Conservation (phyloP, 495 filamentous ascomycete genomes). For the Chaetomium cochliodes region DNA sequence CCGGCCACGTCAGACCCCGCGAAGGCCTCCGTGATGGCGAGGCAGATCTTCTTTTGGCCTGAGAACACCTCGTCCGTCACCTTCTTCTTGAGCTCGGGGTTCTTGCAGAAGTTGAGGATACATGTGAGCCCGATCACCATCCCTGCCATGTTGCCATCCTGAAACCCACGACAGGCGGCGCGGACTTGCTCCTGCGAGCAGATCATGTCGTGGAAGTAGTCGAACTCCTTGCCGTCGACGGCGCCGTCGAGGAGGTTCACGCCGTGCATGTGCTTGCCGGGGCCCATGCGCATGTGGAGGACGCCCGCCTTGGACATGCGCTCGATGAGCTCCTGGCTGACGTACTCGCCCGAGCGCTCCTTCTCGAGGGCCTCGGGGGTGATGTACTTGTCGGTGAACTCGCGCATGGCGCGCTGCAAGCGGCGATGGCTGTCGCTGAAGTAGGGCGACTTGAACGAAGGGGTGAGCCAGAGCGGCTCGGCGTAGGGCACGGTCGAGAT, state of each 20-base stretch:
- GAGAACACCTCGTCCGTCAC: constrained; percentile 70
- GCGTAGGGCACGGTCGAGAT: constrained; percentile 76
- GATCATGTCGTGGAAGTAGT: constrained; percentile 84
- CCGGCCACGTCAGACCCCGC: constrained; percentile 85
- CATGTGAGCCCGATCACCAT: constrained; percentile 84
- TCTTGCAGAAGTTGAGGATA: constrained; percentile 73
- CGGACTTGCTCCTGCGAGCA: constrained; percentile 70
- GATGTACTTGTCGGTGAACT: constrained; percentile 70
- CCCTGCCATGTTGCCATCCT: constrained; percentile 64
- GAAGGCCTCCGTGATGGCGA: constrained; percentile 88
- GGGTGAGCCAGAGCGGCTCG: constrained; percentile 77
- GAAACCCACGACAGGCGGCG: constrained; percentile 65
- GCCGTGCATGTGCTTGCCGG: constrained; percentile 78
- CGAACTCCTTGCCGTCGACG: constrained; percentile 75
- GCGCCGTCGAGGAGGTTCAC: constrained; percentile 65
- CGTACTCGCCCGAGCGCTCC: constrained; percentile 71
- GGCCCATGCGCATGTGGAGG: constrained; percentile 78
- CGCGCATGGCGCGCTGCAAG: constrained; percentile 68
- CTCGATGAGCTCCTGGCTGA: constrained; percentile 75
- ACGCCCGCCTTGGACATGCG: constrained; percentile 71
- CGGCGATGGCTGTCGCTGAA: constrained; percentile 73
- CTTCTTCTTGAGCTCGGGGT: constrained; percentile 62
- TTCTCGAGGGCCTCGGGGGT: constrained; percentile 75
- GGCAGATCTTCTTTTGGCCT: constrained; percentile 82
- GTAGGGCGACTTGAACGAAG: constrained; percentile 77